A percentile compares a stretch with the other conserved stretches of the same genome.
Evolutionary conservation across 371 early-diverging fungal genomes (phyloP).

Genomic region (Blakeslea trispora): DNA sequence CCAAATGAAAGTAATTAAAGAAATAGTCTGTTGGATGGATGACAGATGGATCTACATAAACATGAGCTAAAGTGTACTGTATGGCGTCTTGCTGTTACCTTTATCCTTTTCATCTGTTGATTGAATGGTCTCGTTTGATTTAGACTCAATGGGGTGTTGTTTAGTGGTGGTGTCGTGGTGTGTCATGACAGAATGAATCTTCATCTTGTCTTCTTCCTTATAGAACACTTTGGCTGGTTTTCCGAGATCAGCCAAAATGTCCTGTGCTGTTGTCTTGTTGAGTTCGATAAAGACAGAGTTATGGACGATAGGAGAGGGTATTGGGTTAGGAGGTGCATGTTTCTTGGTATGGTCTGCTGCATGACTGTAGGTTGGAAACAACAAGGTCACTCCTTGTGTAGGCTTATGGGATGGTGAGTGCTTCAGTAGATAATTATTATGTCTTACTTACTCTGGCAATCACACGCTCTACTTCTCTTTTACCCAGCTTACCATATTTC

Average conservation of each 20-base stretch:
- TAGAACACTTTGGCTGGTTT: constrained; percentile 62
- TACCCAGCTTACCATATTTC: constrained; percentile 36
- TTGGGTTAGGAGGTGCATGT: constrained; percentile 4
- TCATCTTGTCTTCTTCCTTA: constrained; percentile 77
- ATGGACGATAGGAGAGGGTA: constrained; percentile 2
- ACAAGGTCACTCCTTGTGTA: constrained; percentile 35
- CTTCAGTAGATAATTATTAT: no score
- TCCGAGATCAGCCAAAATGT: constrained; percentile 71
- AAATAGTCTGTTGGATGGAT: constrained; percentile 62
- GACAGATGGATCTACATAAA: constrained; percentile 11
- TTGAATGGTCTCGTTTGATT: constrained; percentile 11
- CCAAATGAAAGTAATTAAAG: constrained; percentile 72
- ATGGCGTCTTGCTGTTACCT: constrained; percentile 14
- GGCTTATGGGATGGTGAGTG: no score
- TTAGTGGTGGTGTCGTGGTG: neutral
- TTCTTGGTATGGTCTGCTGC: constrained; percentile 20
- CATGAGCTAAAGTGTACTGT: no score
- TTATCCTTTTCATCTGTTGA: constrained; percentile 35
- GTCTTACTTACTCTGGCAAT: constrained; percentile 47
- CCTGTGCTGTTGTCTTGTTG: constrained; percentile 61
- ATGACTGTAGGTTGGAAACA: constrained; percentile 37
- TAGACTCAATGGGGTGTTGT: constrained; percentile 19
- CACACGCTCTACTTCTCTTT: constrained; percentile 51
- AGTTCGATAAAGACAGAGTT: constrained; percentile 44
- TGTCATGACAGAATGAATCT: constrained; percentile 57